Conservation (phyloP, 2,329 filamentous ascomycete species). For the Trichoderma asperellum region DNA sequence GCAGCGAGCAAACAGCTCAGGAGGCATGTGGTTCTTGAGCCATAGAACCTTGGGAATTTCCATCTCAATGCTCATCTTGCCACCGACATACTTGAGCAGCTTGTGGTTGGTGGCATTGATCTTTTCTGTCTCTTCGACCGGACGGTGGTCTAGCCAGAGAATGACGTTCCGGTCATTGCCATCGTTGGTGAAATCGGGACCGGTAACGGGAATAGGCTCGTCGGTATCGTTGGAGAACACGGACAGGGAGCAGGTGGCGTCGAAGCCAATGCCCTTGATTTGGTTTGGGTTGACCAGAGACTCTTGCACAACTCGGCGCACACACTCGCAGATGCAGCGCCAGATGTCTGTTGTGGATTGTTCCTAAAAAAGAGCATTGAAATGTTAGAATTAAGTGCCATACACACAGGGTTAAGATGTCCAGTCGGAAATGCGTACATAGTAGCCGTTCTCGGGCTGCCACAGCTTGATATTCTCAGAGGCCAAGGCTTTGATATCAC, state of each 20-base stretch:
- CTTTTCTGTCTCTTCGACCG: constrained; percentile 85
- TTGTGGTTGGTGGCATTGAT: constrained; percentile 95
- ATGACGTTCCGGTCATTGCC: constrained; percentile 92
- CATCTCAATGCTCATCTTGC: constrained; percentile 99
- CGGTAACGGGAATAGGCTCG: constrained; percentile 88
- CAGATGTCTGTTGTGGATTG: constrained; percentile 99
- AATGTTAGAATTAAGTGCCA: constrained; percentile 3
- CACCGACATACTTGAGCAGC: constrained; percentile 91
- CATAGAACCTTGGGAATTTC: constrained; percentile 98
- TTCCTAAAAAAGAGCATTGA: constrained; percentile 58
- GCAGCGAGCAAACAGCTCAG: constrained; percentile 85
- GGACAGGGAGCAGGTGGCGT: constrained; percentile 95
- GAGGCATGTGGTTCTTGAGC: constrained; percentile 98
- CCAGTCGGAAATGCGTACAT: constrained; percentile 54
- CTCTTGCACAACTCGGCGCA: constrained; percentile 79
- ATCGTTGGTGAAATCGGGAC: constrained; percentile 75
- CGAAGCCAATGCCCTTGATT: constrained; percentile 92
- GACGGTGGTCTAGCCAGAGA: constrained; percentile 94
- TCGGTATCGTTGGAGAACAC: constrained; percentile 90
- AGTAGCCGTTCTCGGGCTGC: constrained; percentile 76
- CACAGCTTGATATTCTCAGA: constrained; percentile 78
- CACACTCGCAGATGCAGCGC: constrained; percentile 88
- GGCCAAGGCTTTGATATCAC: constrained; percentile 80
- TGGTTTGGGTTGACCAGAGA: constrained; percentile 75
- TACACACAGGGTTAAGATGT: neutral